These are phyloP conservation scores for Gigaspora rosea DNA, from an alignment of 192 early-diverging fungal species.

Conservation along the genomic window DNA sequence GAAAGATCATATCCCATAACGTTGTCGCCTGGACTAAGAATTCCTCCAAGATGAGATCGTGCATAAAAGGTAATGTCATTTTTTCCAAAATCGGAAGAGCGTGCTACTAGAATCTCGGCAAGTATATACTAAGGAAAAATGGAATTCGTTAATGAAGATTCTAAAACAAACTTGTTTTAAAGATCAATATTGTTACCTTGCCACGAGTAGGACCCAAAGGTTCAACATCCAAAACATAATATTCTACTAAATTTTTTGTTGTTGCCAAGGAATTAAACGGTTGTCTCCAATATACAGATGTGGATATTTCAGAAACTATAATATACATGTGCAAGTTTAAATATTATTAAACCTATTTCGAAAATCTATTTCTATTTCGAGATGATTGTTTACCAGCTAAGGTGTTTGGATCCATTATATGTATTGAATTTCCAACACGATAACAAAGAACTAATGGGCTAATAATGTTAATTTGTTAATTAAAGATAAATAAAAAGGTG, in stretches of 20 bases:
- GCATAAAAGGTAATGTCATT: conserved; percentile 87
- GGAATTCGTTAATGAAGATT: neutral
- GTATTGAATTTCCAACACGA: conserved; percentile 85
- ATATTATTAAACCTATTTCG: neutral
- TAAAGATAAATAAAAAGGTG: neutral
- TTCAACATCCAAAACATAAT: conserved; percentile 94
- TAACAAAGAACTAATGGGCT: conserved; percentile 79
- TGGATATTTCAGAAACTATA: conserved; percentile 67
- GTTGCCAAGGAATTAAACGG: conserved; percentile 78
- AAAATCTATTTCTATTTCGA: no score
- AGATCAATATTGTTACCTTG: conserved; percentile 39
- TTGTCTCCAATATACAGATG: conserved; percentile 79
- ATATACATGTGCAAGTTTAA: neutral
- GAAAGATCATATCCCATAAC: conserved; percentile 88
- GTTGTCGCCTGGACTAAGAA: conserved; percentile 90
- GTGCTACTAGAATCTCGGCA: conserved; percentile 86
- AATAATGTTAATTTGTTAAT: neutral
- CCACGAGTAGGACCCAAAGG: conserved; percentile 74
- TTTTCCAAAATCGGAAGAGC: conserved; percentile 72
- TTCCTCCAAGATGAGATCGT: conserved; percentile 88
- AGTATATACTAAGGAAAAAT: conserved; percentile 54
- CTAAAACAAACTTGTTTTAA: neutral
- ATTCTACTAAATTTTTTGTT: conserved; percentile 83
- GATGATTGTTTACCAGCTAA: conserved; percentile 39
- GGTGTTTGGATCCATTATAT: conserved; percentile 87